Base-by-base conservation (phyloP, 805 yeast species). In the Hanseniaspora guilliermondii region DNA sequence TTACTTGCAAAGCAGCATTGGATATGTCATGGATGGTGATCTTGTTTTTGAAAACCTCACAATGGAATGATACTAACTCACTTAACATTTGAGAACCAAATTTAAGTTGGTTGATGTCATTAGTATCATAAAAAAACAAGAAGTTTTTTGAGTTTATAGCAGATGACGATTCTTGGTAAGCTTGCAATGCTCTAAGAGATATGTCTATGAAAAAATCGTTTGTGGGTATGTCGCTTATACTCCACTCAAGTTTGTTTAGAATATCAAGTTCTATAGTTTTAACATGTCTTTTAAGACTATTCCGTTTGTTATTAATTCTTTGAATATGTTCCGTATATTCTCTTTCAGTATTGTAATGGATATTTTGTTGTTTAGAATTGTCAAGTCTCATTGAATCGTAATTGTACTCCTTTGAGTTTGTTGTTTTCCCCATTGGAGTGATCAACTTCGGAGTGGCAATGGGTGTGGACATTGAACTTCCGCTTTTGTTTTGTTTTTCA, bases 241-340 rank as follows among this genome's bases (percentile, higher is more conserved):
- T 73, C 91, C 91, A 85, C 54, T 78, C 71, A 57, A 85, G 69
- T 5, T 79, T 72, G 61, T 76, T 78, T 56, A 84, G 70, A 42
- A 85, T 73, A 60, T 81, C 82, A 56, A 80, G 73, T 64, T 85
- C 94, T 79, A 83, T 79, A 62, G 79, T 80, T 56, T 80, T 68
- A 62, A 84, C 46, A 42, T 50, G 54, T 50, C 54, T 50, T 35
- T 79, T 57, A 77, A 70, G 42, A 42, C 36, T 50, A 30, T 42
- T 41, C 42, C 54, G 40, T 42, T 50, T 50, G 12, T 35, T 42
- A 14, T 35, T 17, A 21, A 50, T 50, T 50, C 36, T 41, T 16
- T 33, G 30, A 42, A 36, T 44, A 17, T 42, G 37, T 41, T 52
- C 49, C 55, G 37, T 16, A 21, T 52, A 30, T 52, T 52, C 53